Percentiles rank a stretch among this genome's conserved stretches.
Conservation (phyloP, 805 yeast genomes). For the Saccharomycopsis sp. region DNA sequence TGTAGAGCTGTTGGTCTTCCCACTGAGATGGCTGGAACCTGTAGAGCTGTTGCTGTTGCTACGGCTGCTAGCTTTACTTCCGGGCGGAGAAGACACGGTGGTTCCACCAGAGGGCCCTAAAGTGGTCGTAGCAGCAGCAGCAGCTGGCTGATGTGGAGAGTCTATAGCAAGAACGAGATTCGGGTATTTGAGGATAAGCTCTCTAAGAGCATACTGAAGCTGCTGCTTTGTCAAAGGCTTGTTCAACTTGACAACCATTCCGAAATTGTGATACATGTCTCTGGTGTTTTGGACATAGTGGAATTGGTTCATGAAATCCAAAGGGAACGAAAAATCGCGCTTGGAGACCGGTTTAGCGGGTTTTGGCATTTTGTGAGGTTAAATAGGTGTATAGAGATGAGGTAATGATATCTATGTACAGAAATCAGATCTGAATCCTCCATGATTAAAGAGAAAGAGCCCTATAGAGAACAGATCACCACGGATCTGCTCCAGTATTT, state of each 20-base stretch:
- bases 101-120: not conserved
- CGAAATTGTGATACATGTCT: not conserved
- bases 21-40: not conserved
- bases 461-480: too few species aligned
- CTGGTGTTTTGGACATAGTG: not conserved
- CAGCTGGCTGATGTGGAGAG: not conserved
- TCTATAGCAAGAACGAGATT: conserved; percentile 5
- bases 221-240: not conserved
- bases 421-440: too few species aligned
- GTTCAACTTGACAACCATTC: conserved; percentile 1
- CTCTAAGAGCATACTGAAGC: not conserved
- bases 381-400: not conserved
- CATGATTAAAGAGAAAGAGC: too few species aligned
- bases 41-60: not conserved
- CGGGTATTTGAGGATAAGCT: conserved; percentile 6
- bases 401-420: not conserved
- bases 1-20: not conserved
- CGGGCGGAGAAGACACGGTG: not conserved
- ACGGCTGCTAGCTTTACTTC: not conserved
- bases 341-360: not conserved
- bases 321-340: conserved; percentile 1
- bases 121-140: not conserved
- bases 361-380: not conserved
- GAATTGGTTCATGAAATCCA: conserved; percentile 6
- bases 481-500: not conserved